These are phyloP conservation scores for Euphorbia pulcherrima DNA, from an alignment of 345 rosid genomes.

Conservation along the genomic window DNA sequence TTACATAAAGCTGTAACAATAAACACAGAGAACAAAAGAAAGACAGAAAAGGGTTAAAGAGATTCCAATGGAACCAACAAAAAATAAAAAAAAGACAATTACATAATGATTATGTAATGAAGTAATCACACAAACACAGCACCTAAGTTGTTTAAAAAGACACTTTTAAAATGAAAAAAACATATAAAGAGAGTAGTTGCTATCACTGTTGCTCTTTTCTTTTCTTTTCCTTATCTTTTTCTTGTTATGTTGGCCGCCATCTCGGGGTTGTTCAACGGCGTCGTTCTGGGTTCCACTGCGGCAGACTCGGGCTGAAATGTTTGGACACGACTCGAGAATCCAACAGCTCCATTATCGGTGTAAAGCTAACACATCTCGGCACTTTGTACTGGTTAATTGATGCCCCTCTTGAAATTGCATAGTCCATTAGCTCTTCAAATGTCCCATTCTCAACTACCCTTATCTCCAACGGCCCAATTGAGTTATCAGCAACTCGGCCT, in stretches of 20 bases:
- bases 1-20: constrained; percentile 11
- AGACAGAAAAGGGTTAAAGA: neutral
- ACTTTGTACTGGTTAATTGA: constrained; percentile 96
- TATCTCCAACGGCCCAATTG: constrained; percentile 80
- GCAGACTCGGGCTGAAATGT: constrained; percentile 69
- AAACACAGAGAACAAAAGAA: neutral
- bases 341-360: constrained; percentile 81
- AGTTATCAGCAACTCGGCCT: constrained; percentile 72
- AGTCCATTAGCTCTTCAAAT: constrained; percentile 95
- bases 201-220: neutral
- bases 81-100: constrained; percentile 15
- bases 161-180: neutral
- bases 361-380: constrained; percentile 86
- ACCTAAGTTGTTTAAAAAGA: constrained; percentile 19
- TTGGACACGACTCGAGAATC: constrained; percentile 68
- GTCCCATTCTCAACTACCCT: constrained; percentile 83
- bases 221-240: neutral
- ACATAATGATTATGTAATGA: constrained; percentile 24
- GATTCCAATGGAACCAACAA: constrained; percentile 4
- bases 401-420: constrained; percentile 89
- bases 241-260: constrained; percentile 19
- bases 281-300: constrained; percentile 78
- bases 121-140: constrained; percentile 26
- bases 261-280: constrained; percentile 25
- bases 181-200: constrained; percentile 11